Evolutionary conservation across 2,329 filamentous ascomycete species (phyloP).

Genomic region (Fusarium concolor): DNA sequence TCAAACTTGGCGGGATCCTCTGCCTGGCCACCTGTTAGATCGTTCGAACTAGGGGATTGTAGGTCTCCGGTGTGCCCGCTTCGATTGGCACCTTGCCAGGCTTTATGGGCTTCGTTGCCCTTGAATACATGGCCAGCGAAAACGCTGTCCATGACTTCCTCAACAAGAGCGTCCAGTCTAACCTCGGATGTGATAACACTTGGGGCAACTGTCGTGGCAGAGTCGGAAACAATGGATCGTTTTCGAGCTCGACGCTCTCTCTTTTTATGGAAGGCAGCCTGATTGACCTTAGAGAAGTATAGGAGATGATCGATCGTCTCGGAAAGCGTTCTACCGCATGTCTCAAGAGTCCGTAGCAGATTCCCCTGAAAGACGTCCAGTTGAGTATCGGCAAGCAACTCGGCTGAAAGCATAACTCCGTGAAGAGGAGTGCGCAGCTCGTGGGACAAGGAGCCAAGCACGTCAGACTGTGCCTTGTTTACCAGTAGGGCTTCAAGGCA

Average conservation of each 20-base stretch:
- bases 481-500: constrained; percentile 54
- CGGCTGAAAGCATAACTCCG: constrained; percentile 66
- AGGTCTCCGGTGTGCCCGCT: background rate
- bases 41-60: background rate
- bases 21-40: background rate
- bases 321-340: constrained; percentile 62
- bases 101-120: constrained; percentile 27
- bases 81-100: constrained; percentile 21
- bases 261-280: constrained; percentile 40
- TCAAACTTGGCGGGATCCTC: constrained; percentile 7
- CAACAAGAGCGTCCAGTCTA: constrained; percentile 32
- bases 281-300: constrained; percentile 66
- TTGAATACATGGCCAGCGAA: constrained; percentile 38
- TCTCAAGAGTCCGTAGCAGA: constrained; percentile 62
- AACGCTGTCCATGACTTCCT: constrained; percentile 43
- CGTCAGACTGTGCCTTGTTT: constrained; percentile 65
- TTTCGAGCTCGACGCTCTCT: constrained; percentile 20
- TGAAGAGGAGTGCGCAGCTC: constrained; percentile 71
- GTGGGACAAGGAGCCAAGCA: constrained; percentile 70
- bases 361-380: constrained; percentile 61
- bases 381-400: constrained; percentile 64
- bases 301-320: constrained; percentile 66
- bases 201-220: background rate
- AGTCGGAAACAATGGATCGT: constrained; percentile 10
- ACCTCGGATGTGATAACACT: constrained; percentile 13